Evolutionary conservation across 2,329 filamentous ascomycete genomes (phyloP), one percentile per base, ranked within the genome.

Genomic region (Botrytis pseudocinerea): DNA sequence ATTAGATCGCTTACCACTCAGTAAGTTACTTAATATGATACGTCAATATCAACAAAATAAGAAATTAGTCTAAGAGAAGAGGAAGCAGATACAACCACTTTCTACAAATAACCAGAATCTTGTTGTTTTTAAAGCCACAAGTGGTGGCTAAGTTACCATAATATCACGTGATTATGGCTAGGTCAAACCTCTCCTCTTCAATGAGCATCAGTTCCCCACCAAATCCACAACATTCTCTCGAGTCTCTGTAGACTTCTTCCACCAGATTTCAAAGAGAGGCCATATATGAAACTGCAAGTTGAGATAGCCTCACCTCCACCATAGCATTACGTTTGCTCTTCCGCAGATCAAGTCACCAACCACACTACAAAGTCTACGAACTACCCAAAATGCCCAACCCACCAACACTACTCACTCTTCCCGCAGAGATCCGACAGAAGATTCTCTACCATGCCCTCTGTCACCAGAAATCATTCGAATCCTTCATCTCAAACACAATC

Each of bases 381-480:
- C 3, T 60, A 20, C 20, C 4, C 12, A 60, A 44, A 16, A 40
- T 18, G 42, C 38, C 38, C 66, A 28, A 46, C 25, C 9, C 51
- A 25, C n/a, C n/a, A 12, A 60, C 51, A 14, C 8, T 60, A 35
- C 51, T 69, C 5, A 28, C 35, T 2, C 28, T 54, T 76, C 77
- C 25, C 64, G 48, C 74, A 14, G 76, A 79, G 69, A 78, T 78
- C 60, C 75, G 77, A 1, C 65, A 76, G 18, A 18, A 63, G 4
- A 77, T 78, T 18, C 76, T 78, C 73, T 25, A 75, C 22, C 77
- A 76, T 57, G 69, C 74, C 1, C 59, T 78, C n/a, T 44, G 4
- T 25, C 2, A 18, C 16, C 38, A n/a, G 6, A 32, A 5, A 18
- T 6, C 16, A 8, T 6, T 12, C 40, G 7, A 8, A 38, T 2